phyloP scores from a whole-genome alignment of 2,329 filamentous ascomycete genomes.

The Tolypocladium guangdongense region DNA sequence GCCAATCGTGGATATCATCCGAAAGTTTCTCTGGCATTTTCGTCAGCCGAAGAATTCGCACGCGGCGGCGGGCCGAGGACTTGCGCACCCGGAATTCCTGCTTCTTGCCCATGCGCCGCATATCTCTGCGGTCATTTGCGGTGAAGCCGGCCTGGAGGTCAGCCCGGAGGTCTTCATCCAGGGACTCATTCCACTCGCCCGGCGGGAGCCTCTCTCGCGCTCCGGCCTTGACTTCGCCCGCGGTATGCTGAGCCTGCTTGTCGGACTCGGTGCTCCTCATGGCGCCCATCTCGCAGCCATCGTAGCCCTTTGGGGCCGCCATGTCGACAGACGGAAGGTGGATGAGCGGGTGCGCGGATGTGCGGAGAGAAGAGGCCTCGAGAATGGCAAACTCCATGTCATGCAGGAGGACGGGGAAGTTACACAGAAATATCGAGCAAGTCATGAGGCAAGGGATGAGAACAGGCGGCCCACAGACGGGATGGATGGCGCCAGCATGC shows the following conservation, averaged over 20 bases:
- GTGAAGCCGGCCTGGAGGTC: constrained; percentile 4
- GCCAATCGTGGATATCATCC: constrained; percentile 33
- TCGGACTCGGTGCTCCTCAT: neutral
- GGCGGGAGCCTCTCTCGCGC: neutral
- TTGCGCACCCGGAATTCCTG: constrained; percentile 5
- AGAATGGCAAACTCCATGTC: neutral
- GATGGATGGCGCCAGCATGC: neutral
- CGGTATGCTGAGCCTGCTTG: neutral
- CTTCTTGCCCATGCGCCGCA: constrained; percentile 12
- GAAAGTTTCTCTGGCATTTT: constrained; percentile 27
- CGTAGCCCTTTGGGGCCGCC: neutral
- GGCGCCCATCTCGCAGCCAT: neutral
- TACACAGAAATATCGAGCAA: neutral
- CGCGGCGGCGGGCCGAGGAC: neutral
- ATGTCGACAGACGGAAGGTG: neutral
- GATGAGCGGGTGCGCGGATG: neutral
- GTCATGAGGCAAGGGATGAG: neutral
- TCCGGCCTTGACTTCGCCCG: neutral
- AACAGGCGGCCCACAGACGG: neutral
- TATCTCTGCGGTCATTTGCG: constrained; percentile 8
- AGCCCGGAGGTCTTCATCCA: constrained; percentile 4
- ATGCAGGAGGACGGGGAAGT: neutral
- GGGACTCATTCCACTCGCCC: neutral
- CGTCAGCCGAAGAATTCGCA: neutral
- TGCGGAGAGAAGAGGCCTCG: neutral